Percentiles rank a stretch among this genome's conserved stretches.
phyloP scores from a whole-genome alignment of 2,329 filamentous ascomycete species.

The Diaporthe longicolla region DNA sequence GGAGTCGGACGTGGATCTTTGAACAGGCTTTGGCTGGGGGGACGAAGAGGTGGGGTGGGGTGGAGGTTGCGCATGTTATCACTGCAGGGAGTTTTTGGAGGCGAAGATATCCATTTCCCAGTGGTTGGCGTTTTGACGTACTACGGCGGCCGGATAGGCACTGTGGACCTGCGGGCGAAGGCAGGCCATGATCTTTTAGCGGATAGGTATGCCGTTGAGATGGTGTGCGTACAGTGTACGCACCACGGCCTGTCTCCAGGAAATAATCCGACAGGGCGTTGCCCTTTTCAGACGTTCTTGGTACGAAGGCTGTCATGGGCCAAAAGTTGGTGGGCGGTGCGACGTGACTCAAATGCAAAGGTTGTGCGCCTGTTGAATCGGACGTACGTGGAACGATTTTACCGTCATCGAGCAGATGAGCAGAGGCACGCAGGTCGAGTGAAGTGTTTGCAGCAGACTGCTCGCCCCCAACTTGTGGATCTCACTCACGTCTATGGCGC shows the following conservation, averaged over 20 bases:
- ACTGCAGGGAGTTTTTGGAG: not conserved
- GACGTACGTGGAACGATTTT: not conserved
- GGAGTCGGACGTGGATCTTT: slow-evolving; percentile 46
- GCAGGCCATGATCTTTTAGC: not conserved
- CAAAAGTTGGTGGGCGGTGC: not conserved
- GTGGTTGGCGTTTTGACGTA: not conserved
- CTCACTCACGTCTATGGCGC: no score
- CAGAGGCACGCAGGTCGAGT: not conserved
- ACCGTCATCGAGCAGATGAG: not conserved
- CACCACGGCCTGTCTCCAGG: not conserved
- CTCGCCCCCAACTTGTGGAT: no score
- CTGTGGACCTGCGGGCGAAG: not conserved
- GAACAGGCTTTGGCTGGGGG: not conserved
- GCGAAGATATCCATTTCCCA: not conserved
- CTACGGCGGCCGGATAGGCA: not conserved
- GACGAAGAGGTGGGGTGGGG: no score
- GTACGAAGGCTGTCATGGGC: not conserved
- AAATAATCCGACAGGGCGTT: not conserved
- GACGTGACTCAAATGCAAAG: slow-evolving; percentile 11
- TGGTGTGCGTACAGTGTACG: slow-evolving; percentile 10
- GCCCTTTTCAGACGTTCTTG: not conserved
- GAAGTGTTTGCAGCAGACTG: slow-evolving; percentile 13
- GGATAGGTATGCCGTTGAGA: not conserved
- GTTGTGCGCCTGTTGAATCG: not conserved
- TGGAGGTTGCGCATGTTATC: not conserved